These are phyloP conservation scores for Clonostachys chloroleuca DNA, from an alignment of 2,329 filamentous ascomycete species.

Conservation along the genomic window DNA sequence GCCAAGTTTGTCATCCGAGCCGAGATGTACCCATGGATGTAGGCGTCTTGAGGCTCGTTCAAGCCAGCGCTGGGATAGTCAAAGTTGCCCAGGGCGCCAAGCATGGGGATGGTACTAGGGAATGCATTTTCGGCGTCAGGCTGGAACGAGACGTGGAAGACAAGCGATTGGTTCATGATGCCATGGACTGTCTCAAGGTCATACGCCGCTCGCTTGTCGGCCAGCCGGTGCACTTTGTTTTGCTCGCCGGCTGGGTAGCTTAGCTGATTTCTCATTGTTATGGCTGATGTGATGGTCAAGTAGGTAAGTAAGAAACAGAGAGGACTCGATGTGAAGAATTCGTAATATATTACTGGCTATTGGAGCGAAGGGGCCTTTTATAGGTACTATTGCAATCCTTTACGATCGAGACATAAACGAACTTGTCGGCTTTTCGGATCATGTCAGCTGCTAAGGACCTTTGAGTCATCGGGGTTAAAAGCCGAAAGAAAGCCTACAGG, in stretches of 20 bases:
- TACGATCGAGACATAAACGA: too few species aligned
- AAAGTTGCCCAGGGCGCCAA: constrained; percentile 76
- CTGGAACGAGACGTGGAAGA: constrained; percentile 79
- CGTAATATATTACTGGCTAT: too few species aligned
- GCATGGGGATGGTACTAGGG: constrained; percentile 78
- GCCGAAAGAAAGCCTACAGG: too few species aligned
- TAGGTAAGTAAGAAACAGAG: too few species aligned
- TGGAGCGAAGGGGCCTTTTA: too few species aligned
- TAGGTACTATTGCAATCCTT: too few species aligned
- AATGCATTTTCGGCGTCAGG: constrained; percentile 56
- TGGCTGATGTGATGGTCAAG: too few species aligned
- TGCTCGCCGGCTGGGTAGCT: not conserved
- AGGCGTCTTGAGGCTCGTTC: constrained; percentile 66
- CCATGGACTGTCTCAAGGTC: constrained; percentile 67
- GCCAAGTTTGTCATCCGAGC: constrained; percentile 70
- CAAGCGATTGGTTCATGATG: constrained; percentile 67
- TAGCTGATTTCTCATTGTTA: too few species aligned
- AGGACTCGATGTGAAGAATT: too few species aligned
- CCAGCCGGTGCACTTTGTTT: not conserved
- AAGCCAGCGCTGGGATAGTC: constrained; percentile 52
- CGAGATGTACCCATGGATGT: constrained; percentile 82
- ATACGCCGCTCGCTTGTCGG: constrained; percentile 51
- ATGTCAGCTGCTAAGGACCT: too few species aligned
- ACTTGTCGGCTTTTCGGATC: too few species aligned
- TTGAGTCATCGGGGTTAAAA: too few species aligned